Base-by-base conservation (phyloP, 108 stramenopile genomes). In the Fragilariopsis cylindrus region DNA sequence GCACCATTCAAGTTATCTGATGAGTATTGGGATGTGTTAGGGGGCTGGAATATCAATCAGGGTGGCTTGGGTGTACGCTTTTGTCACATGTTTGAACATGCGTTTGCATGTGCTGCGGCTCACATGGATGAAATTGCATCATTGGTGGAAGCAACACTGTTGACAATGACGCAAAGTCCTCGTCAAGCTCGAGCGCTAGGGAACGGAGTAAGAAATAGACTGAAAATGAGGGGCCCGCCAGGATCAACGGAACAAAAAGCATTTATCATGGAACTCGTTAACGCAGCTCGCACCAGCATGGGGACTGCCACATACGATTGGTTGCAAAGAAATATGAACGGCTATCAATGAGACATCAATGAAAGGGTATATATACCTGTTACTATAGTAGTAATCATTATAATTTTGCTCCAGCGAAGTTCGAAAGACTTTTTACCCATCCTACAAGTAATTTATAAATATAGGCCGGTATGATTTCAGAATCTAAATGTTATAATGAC, bases 1-100 rank as follows among this genome's bases (percentile, higher is more conserved):
- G 96, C 96, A 15, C 96, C 97, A 1, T 98, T 98, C 88, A 98
- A 98, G 78, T 78, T 98, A 40, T 95, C 94, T 48, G 72, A 72
- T 0, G 96, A 96, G 39, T 93, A 92, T 65, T 94, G 94, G 90
- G 92, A 96, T 69, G 90, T 97, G 15, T 74, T 99, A 41, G 99
- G 97, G n/a, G 99, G 99, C 16, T 96, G 93, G 85, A 88, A 92
- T 65, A 82, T 85, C 55, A 81, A 84, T 46, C 54, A 76, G 55
- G 88, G 88, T 40, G 88, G 88, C 18, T 77, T 88, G 15, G 88
- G 88, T 5, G 87, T 96, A 9, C 70, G 81, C 21, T 96, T 96
- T 58, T 93, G 92, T 63, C 85, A 88, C 73, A 93, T 93, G 92
- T 93, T 96, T 60, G 92, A 96, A 57, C 73, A 80, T 30, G 95